These are phyloP conservation scores for Fusarium sp. DNA, from an alignment of 2,329 filamentous ascomycete genomes.

Conservation along the genomic window DNA sequence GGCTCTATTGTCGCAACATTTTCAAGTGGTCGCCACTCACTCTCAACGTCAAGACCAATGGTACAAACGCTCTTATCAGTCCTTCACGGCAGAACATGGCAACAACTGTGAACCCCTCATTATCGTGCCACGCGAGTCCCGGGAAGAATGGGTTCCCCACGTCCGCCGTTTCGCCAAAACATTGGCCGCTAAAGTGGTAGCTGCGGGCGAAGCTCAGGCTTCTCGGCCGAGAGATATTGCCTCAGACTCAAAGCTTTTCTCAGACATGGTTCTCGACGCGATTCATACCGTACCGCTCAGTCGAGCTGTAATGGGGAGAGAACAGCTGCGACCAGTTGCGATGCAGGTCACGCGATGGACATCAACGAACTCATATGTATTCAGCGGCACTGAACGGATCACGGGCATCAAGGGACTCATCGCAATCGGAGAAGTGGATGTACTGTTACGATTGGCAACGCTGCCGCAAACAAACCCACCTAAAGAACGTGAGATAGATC, in stretches of 20 bases:
- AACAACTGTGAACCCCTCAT: not conserved
- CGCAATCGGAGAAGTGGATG: not conserved
- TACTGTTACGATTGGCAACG: not conserved
- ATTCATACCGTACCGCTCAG: not conserved
- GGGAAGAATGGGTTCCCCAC: not conserved
- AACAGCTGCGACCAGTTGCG: not conserved
- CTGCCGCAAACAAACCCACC: not conserved
- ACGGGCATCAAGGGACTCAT: conserved; percentile 6
- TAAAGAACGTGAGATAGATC: fast-evolving
- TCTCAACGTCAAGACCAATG: conserved; percentile 21
- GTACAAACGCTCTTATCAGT: conserved; percentile 12
- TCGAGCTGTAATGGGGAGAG: fast-evolving
- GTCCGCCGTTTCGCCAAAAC: not conserved
- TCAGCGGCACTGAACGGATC: fast-evolving
- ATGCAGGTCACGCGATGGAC: conserved; percentile 12
- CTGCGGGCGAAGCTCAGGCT: not conserved
- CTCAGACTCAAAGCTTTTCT: not conserved
- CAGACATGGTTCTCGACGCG: not conserved
- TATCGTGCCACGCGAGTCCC: not conserved
- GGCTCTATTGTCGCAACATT: not conserved
- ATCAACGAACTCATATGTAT: not conserved
- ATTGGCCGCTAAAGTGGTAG: fast-evolving
- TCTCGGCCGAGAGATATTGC: fast-evolving
- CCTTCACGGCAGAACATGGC: not conserved
- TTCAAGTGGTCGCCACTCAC: not conserved